These are phyloP conservation scores for Penicillium sp. DNA, from an alignment of 2,329 filamentous ascomycete genomes.

Conservation along the genomic window DNA sequence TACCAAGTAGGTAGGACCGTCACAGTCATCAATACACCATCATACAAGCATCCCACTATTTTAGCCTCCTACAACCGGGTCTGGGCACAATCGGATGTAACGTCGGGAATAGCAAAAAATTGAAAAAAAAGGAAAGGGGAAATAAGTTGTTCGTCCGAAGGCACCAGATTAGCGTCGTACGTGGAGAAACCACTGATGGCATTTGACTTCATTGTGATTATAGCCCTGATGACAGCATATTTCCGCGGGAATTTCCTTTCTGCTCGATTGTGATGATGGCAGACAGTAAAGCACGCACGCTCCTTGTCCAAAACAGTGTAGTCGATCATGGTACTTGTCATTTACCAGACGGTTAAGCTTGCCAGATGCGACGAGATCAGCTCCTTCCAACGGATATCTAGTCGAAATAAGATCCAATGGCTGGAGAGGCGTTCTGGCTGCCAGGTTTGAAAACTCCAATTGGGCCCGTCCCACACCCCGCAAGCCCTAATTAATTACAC, in stretches of 20 bases:
- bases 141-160: neutral
- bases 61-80: neutral
- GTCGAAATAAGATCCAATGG: neutral
- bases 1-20: neutral
- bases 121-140: neutral
- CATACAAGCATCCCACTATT: neutral
- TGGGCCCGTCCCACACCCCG: neutral
- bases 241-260: neutral
- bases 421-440: neutral
- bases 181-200: neutral
- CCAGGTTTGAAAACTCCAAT: neutral
- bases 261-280: too few relatives aligned
- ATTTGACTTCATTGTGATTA: neutral
- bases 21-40: neutral
- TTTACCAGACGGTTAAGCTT: neutral
- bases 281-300: neutral
- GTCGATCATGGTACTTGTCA: neutral
- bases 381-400: too few relatives aligned
- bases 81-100: constrained; percentile 1
- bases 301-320: neutral
- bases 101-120: neutral
- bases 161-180: neutral
- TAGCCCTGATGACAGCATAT: neutral
- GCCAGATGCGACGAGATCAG: neutral
- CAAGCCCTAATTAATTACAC: constrained; percentile 6